Evolutionary conservation across 768 basidiomycete genomes (phyloP).

Genomic region (Daedalea quercina): DNA sequence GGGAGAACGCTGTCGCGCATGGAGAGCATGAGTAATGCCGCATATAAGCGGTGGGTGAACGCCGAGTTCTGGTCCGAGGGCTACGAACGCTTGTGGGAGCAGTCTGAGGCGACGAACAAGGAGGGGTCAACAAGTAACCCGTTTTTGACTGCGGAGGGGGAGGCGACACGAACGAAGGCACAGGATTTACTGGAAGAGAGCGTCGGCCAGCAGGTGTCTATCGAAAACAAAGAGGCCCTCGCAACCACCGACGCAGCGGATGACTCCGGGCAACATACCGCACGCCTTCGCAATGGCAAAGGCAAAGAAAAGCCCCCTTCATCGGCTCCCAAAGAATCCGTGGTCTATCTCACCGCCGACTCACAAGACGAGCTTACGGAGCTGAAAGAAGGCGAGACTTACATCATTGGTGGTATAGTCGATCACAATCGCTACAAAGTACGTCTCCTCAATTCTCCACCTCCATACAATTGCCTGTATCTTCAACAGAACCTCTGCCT

Average conservation of each 20-base stretch:
- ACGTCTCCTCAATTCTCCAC: constrained; percentile 12
- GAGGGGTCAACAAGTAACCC: too few species aligned
- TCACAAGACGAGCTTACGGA: constrained; percentile 80
- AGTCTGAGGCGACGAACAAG: neutral
- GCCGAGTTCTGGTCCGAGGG: constrained; percentile 81
- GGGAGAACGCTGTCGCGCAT: constrained; percentile 62
- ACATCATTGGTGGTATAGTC: constrained; percentile 92
- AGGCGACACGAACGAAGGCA: neutral
- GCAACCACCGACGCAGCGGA: neutral
- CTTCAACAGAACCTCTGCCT: constrained; percentile 75
- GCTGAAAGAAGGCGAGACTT: constrained; percentile 77
- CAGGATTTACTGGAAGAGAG: too few species aligned
- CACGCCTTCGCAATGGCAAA: constrained; percentile 2
- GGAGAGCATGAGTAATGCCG: constrained; percentile 56
- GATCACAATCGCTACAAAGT: constrained; percentile 98
- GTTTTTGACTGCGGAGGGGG: neutral
- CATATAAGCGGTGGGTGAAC: constrained; percentile 73
- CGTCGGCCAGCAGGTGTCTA: neutral
- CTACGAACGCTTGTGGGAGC: constrained; percentile 63
- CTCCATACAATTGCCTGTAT: neutral
- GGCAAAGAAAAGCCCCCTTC: constrained; percentile 2
- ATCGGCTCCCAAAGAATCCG: constrained; percentile 28
- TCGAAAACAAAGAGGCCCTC: neutral
- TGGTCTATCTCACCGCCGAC: constrained; percentile 95
- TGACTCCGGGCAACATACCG: constrained; percentile 2